These are phyloP conservation scores for Aphanomyces stellatus DNA, from an alignment of 352 stramenopile species.

Conservation along the genomic window DNA sequence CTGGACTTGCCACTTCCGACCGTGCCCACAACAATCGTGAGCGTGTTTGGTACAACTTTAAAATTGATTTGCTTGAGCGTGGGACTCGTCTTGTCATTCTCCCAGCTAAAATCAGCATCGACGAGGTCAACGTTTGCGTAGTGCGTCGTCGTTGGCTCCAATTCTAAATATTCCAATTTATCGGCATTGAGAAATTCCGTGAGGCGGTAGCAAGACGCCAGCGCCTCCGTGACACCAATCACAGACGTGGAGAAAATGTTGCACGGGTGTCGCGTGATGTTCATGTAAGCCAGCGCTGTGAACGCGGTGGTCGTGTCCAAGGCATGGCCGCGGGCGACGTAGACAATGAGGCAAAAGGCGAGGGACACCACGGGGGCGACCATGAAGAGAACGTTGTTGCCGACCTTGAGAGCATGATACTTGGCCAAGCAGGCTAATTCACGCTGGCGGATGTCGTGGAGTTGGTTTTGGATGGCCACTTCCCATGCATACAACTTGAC, in stretches of 20 bases:
- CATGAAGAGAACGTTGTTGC: constrained; percentile 47
- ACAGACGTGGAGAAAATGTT: constrained; percentile 40
- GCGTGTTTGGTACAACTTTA: constrained; percentile 43
- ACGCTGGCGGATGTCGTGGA: constrained; percentile 31
- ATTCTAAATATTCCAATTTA: constrained; percentile 22
- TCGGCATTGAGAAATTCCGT: constrained; percentile 33
- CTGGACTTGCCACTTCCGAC: constrained; percentile 94
- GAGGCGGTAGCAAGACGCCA: constrained; percentile 35
- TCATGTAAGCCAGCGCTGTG: constrained; percentile 44
- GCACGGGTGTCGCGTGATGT: constrained; percentile 40
- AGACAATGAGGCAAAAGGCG: constrained; percentile 37
- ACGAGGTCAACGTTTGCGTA: constrained; percentile 27
- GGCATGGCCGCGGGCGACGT: constrained; percentile 45
- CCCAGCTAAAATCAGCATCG: constrained; percentile 30
- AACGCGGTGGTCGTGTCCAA: constrained; percentile 42
- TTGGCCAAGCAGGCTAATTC: constrained; percentile 36
- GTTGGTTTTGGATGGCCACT: constrained; percentile 26
- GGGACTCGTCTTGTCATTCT: constrained; percentile 21
- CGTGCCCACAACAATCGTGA: constrained; percentile 90
- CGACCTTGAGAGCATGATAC: constrained; percentile 47
- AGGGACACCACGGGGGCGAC: constrained; percentile 39
- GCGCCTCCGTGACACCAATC: constrained; percentile 34
- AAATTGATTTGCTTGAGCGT: constrained; percentile 55
- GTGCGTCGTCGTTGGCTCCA: constrained; percentile 7
- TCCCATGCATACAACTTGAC: constrained; percentile 88